phyloP scores from a whole-genome alignment of 306 rosid species.

The Quercus ilex region DNA sequence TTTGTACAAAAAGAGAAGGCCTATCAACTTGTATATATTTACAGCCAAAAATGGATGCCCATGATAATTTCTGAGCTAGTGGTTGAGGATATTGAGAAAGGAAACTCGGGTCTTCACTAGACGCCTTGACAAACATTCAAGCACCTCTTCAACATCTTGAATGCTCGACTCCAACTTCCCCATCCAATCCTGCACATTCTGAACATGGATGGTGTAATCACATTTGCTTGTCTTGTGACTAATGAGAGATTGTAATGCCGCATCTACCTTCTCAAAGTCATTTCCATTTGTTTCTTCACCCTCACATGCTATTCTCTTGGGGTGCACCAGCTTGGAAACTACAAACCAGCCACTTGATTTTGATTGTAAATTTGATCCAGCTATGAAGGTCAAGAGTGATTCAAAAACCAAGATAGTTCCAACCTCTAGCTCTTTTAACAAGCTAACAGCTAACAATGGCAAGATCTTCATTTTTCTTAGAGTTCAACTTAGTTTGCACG shows the following conservation, averaged over 20 bases:
- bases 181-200: no score
- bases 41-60: no score
- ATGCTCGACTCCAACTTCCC: no score
- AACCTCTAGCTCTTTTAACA: slow-evolving; percentile 24
- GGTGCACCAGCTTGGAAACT: slow-evolving; percentile 27
- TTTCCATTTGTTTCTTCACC: slow-evolving; percentile 30
- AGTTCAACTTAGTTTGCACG: slow-evolving; percentile 7
- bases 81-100: no score
- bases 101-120: no score
- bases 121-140: no score
- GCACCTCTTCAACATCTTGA: no score
- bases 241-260: slow-evolving; percentile 41
- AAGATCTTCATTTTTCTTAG: neutral
- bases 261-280: slow-evolving; percentile 45
- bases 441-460: slow-evolving; percentile 17
- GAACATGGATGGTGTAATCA: neutral
- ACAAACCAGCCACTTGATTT: slow-evolving; percentile 8
- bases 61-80: no score
- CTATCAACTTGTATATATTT: no score
- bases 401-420: slow-evolving; percentile 12
- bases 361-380: neutral
- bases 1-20: no score
- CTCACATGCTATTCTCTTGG: slow-evolving; percentile 17
- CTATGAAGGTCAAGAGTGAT: slow-evolving; percentile 17
- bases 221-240: slow-evolving; percentile 27